phyloP scores from a whole-genome alignment of 345 rosid genomes.

The Schrenkiella parvula region DNA sequence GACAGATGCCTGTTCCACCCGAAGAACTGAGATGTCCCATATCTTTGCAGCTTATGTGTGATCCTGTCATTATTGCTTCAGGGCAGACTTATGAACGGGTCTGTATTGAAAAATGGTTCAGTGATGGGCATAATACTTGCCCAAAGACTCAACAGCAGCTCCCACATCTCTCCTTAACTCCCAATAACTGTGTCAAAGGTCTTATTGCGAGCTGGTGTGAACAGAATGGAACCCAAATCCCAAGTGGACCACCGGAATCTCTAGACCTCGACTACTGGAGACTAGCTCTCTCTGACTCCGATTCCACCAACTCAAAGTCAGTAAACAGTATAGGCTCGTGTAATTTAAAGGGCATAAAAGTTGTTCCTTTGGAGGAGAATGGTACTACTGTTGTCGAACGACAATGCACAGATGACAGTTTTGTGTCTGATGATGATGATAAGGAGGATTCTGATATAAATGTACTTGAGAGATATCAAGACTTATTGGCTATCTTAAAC shows the following conservation, averaged over 20 bases:
- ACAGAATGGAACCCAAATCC: constrained; percentile 70
- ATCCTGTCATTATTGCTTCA: constrained; percentile 95
- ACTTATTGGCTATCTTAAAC: constrained; percentile 51
- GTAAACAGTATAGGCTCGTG: constrained; percentile 43
- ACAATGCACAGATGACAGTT: constrained; percentile 38
- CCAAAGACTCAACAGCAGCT: constrained; percentile 95
- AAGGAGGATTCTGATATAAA: constrained; percentile 41
- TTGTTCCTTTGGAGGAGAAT: constrained; percentile 73
- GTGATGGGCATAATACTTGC: constrained; percentile 86
- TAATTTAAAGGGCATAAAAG: constrained; percentile 51
- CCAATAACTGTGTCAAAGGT: constrained; percentile 98
- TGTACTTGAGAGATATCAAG: constrained; percentile 44
- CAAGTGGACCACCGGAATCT: constrained; percentile 77
- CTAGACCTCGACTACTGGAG: constrained; percentile 90
- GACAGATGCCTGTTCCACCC: constrained; percentile 72
- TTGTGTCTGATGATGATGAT: constrained; percentile 24
- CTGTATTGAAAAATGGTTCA: constrained; percentile 96
- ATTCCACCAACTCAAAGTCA: constrained; percentile 61
- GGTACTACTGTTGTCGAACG: constrained; percentile 41
- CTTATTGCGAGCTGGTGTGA: constrained; percentile 97
- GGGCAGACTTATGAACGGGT: constrained; percentile 96
- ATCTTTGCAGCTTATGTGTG: constrained; percentile 93
- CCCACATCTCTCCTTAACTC: constrained; percentile 76
- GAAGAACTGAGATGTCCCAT: constrained; percentile 97
- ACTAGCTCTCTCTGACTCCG: constrained; percentile 65